A percentile compares a stretch with the other conserved stretches of the same genome.
Evolutionary conservation across 2,329 filamentous ascomycete genomes (phyloP).

Genomic region (Cladophialophora chaetospira): DNA sequence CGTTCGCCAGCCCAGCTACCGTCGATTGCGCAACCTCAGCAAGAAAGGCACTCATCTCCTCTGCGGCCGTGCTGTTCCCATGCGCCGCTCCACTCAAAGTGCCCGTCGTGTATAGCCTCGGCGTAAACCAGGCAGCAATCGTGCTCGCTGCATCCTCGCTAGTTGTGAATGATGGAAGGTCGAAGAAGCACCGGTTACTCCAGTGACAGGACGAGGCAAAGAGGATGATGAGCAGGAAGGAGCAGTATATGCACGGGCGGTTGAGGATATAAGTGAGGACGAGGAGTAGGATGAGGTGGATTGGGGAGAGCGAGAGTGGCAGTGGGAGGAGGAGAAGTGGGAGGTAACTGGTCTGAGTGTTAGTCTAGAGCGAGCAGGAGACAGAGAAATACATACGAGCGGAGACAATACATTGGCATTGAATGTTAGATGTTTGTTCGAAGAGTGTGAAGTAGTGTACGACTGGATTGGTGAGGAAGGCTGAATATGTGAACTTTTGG

Average conservation of each 20-base stretch:
- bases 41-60: slow-evolving; percentile 41
- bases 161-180: slow-evolving; percentile 63
- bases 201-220: slow-evolving; percentile 90
- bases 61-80: slow-evolving; percentile 28
- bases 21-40: slow-evolving; percentile 66
- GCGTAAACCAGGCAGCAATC: slow-evolving; percentile 72
- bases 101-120: slow-evolving; percentile 56
- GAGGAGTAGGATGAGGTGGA: slow-evolving; percentile 87
- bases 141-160: slow-evolving; percentile 7
- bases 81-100: slow-evolving; percentile 3
- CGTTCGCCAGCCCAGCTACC: slow-evolving; percentile 65
- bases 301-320: slow-evolving; percentile 69
- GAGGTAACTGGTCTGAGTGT: slow-evolving; percentile 64
- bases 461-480: neutral
- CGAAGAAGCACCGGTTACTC: slow-evolving; percentile 89
- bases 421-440: neutral
- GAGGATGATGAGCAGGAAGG: slow-evolving; percentile 88
- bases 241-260: slow-evolving; percentile 96
- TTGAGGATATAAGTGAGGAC: slow-evolving; percentile 94
- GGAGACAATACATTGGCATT: slow-evolving; percentile 64
- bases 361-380: slow-evolving; percentile 15
- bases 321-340: slow-evolving; percentile 86
- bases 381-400: slow-evolving; percentile 54
- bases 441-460: neutral
- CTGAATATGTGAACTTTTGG: neutral